These are phyloP conservation scores for Triadica sebifera DNA, from an alignment of 345 rosid species.

Conservation along the genomic window DNA sequence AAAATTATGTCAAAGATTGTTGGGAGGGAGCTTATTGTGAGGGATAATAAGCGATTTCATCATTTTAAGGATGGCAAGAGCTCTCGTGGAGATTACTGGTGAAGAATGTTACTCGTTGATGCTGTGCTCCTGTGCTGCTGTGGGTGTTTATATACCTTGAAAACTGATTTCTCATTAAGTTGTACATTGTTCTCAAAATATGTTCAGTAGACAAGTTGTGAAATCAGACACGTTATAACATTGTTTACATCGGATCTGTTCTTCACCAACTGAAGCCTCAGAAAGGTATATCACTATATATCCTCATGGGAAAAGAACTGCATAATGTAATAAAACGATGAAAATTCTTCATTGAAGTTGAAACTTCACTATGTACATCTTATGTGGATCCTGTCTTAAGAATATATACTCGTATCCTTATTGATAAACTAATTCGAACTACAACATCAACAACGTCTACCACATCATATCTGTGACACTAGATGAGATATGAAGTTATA, in stretches of 20 bases:
- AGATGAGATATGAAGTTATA: neutral
- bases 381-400: neutral
- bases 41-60: slow-evolving; percentile 67
- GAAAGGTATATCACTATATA: neutral
- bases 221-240: neutral
- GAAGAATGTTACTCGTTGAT: neutral
- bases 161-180: neutral
- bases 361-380: neutral
- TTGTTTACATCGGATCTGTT: neutral
- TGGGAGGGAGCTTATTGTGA: slow-evolving; percentile 58
- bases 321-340: neutral
- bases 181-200: neutral
- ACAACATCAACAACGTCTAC: neutral
- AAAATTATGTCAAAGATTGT: slow-evolving; percentile 62
- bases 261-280: neutral
- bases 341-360: neutral
- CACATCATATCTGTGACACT: neutral
- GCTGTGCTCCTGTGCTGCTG: too few species aligned
- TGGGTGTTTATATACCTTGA: too few species aligned
- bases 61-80: slow-evolving; percentile 59
- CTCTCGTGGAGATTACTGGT: slow-evolving; percentile 66
- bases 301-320: neutral
- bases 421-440: neutral
- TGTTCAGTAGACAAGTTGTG: neutral
- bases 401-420: neutral